Base-by-base conservation (phyloP, 208 protist species). In the Trypanosoma avium region DNA sequence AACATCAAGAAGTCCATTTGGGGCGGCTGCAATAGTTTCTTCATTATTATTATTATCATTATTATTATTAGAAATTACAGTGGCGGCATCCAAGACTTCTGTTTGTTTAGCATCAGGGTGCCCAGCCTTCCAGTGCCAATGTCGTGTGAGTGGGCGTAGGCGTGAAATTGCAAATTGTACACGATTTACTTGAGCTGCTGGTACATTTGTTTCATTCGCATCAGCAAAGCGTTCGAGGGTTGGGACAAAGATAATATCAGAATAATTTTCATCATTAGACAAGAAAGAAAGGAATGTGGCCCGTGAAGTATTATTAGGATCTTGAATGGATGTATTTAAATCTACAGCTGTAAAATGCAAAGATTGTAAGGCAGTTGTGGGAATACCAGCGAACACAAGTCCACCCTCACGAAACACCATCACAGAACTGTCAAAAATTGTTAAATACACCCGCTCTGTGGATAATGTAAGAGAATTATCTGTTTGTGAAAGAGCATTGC, bases 371-470 rank as follows among this genome's bases (percentile, higher is more conserved):
- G 22, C 21, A 17, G 24, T 22, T 17, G 27, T 30, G 48, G 48
- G 48, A 54, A 54, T 54, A 22, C 48, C 48, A 4, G 22, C 19
- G 10, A 54, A 6, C 4, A 54, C 21, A 17, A 17, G 48, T 5
- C 48, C n/a, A 6, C 24, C 17, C 48, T 54, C 48, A 27, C 22
- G 7, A 17, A 54, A 54, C 48, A 54, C 48, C 48, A 54, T 54
- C 48, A 54, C 48, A 13, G 48, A 54, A 22, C 24, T 54, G 48
- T 54, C 48, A 17, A 54, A 54, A 5, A 54, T 4, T 13, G 48
- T 54, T 24, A 54, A 24, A 30, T 54, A 54, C 48, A 54, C 12
- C 26, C 22, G 48, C 48, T 54, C 48, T 9, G 13, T 22, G 13
- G 22, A 36, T 24, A 54, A 22, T 5, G 21, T 54, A 5, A 54